phyloP scores from a whole-genome alignment of 2,329 filamentous ascomycete species.

The Teratosphaeria nubilosa region DNA sequence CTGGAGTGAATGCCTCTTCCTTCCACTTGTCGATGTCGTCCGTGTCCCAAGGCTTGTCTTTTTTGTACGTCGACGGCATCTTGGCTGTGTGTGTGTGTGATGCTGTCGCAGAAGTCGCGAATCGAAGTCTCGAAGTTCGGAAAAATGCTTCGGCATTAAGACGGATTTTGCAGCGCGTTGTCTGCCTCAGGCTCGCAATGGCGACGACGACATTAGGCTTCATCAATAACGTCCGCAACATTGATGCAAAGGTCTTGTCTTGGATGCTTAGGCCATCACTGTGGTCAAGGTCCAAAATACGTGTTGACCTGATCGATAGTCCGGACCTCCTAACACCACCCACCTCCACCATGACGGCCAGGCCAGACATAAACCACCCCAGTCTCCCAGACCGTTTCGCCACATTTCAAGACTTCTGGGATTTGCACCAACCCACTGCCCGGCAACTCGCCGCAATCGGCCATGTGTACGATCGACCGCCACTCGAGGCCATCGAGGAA shows the following conservation, averaged over 20 bases:
- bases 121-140: neutral
- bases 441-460: constrained; percentile 22
- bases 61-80: constrained; percentile 85
- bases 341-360: neutral
- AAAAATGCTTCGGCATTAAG: neutral
- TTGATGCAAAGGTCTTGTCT: too few species aligned
- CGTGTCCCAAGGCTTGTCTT: constrained; percentile 89
- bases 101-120: neutral
- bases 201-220: neutral
- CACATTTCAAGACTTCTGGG: constrained; percentile 18
- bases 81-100: constrained; percentile 13
- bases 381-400: constrained; percentile 7
- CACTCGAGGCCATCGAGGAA: constrained; percentile 21
- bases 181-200: neutral
- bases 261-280: too few species aligned
- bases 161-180: neutral
- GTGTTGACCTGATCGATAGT: neutral
- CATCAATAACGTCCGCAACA: neutral
- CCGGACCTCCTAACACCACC: too few species aligned
- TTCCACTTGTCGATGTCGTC: constrained; percentile 98
- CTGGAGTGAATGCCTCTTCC: constrained; percentile 71
- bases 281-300: too few species aligned
- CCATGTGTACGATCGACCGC: constrained; percentile 22
- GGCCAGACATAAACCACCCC: neutral
- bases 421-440: constrained; percentile 14